Evolutionary conservation across 768 basidiomycete species (phyloP).

Genomic region (Termitomyces sp.): DNA sequence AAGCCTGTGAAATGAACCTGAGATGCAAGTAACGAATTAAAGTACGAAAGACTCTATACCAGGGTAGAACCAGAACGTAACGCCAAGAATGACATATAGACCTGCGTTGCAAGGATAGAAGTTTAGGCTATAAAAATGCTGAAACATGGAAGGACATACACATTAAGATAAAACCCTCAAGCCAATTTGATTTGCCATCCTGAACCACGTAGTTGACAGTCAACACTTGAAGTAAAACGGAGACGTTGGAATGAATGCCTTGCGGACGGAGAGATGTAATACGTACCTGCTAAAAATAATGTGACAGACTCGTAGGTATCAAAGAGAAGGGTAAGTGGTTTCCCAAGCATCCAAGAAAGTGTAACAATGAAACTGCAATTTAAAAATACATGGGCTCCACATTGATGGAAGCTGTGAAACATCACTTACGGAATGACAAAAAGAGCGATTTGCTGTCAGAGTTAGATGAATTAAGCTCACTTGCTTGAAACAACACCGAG

Average conservation of each 20-base stretch:
- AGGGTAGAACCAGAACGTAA: conserved; percentile 62
- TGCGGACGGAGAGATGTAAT: background rate
- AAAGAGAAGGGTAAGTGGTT: conserved; percentile 76
- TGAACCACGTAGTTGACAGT: conserved; percentile 82
- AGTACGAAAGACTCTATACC: conserved; percentile 20
- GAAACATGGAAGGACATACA: conserved; percentile 31
- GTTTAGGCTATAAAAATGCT: background rate
- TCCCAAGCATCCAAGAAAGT: conserved; percentile 75
- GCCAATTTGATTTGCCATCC: conserved; percentile 87
- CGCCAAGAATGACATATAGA: conserved; percentile 66
- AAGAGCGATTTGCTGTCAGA: conserved; percentile 53
- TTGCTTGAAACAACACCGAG: background rate
- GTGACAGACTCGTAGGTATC: conserved; percentile 82
- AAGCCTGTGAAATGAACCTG: conserved; percentile 13
- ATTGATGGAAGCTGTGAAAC: background rate
- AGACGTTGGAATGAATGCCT: background rate
- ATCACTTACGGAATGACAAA: conserved; percentile 38
- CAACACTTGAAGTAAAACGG: conserved; percentile 41
- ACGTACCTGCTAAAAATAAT: conserved; percentile 41
- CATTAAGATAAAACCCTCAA: conserved; percentile 76
- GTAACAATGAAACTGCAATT: conserved; percentile 65
- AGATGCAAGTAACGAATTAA: background rate
- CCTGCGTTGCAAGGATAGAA: conserved; percentile 24
- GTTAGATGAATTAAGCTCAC: background rate
- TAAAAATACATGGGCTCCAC: background rate